Evolutionary conservation across 2,329 filamentous ascomycete genomes (phyloP).

Genomic region (Magnaporthales sp.): DNA sequence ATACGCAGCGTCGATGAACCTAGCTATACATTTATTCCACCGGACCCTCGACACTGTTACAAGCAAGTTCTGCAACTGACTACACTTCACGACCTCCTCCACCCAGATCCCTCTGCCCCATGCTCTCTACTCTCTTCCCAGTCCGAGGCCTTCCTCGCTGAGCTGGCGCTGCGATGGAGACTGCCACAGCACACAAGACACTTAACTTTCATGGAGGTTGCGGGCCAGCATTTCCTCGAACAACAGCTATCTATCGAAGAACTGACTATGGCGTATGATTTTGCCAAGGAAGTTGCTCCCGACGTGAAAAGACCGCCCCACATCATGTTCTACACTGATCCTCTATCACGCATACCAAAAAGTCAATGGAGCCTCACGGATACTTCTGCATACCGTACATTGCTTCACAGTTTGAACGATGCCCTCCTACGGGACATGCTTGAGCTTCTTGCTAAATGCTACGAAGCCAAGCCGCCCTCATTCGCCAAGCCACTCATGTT

Average conservation of each 20-base stretch:
- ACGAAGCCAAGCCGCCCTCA: conserved; percentile 76
- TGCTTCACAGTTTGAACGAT: conserved; percentile 69
- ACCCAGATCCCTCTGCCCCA: conserved; percentile 29
- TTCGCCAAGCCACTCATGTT: conserved; percentile 65
- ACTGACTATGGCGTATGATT: conserved; percentile 74
- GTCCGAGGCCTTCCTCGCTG: conserved; percentile 74
- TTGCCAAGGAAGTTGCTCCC: conserved; percentile 57
- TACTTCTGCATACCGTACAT: conserved; percentile 62
- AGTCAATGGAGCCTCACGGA: conserved; percentile 62
- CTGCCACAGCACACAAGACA: conserved; percentile 75
- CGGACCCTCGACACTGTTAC: conserved; percentile 75
- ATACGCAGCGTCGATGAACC: conserved; percentile 51
- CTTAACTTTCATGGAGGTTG: conserved; percentile 75
- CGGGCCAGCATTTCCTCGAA: conserved; percentile 76
- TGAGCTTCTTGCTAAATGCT: conserved; percentile 82
- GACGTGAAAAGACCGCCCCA: conserved; percentile 56
- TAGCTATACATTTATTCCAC: conserved; percentile 82
- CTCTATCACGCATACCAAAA: conserved; percentile 47
- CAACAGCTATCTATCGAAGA: conserved; percentile 74
- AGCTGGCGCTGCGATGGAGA: conserved; percentile 82
- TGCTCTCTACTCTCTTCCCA: conserved; percentile 58
- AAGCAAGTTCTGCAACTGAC: conserved; percentile 73
- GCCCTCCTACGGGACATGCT: conserved; percentile 70
- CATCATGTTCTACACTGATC: conserved; percentile 40
- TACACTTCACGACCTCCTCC: conserved; percentile 48